Percentiles rank a stretch among this genome's conserved stretches.
Conservation (phyloP, 2,329 filamentous ascomycete species). For the Trichoderma afroharzianum region DNA sequence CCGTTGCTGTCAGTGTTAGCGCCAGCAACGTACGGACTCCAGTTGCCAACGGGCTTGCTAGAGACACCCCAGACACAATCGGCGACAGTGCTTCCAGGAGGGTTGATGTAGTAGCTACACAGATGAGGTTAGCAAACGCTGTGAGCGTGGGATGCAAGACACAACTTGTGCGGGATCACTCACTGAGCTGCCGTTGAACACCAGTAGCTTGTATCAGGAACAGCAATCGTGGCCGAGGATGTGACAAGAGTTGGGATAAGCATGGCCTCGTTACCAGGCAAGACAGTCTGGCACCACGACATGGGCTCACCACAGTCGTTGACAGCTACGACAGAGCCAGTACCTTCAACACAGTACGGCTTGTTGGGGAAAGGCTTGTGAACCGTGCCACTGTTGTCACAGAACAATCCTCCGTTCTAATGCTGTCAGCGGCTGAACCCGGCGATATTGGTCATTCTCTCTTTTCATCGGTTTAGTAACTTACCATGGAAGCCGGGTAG, state of each 20-base stretch:
- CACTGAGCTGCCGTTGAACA: slow-evolving; percentile 69
- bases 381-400: slow-evolving; percentile 61
- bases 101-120: slow-evolving; percentile 70
- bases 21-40: slow-evolving; percentile 72
- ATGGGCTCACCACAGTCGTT: slow-evolving; percentile 62
- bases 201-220: slow-evolving; percentile 70
- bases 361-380: slow-evolving; percentile 65
- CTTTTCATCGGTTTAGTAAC: slow-evolving; percentile 26
- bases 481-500: slow-evolving; percentile 69
- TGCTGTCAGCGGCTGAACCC: background rate
- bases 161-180: slow-evolving; percentile 29
- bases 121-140: background rate
- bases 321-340: slow-evolving; percentile 59
- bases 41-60: slow-evolving; percentile 65
- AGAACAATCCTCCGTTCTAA: slow-evolving; percentile 73
- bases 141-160: background rate
- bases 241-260: slow-evolving; percentile 71
- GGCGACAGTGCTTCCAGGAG: slow-evolving; percentile 60
- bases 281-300: slow-evolving; percentile 74
- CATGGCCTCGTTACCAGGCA: slow-evolving; percentile 79
- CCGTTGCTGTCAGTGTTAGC: slow-evolving; percentile 65
- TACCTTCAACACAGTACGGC: slow-evolving; percentile 68
- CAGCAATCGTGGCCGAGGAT: slow-evolving; percentile 57
- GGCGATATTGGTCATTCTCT: background rate
- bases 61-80: slow-evolving; percentile 71